These are phyloP conservation scores for Xylaria sp. DNA, from an alignment of 2,329 filamentous ascomycete genomes.

Conservation along the genomic window DNA sequence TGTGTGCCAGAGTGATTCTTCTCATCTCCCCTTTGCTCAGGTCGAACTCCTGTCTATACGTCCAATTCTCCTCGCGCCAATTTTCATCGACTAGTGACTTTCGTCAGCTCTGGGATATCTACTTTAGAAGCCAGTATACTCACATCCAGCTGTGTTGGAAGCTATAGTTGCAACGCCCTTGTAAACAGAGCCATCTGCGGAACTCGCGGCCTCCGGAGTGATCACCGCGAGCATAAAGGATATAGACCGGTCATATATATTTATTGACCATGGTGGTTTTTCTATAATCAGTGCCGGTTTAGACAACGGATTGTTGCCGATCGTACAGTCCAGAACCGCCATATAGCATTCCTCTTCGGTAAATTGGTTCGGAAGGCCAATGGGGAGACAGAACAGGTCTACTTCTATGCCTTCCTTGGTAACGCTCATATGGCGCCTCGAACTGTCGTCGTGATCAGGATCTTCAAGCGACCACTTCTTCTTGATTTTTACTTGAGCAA, in stretches of 20 bases:
- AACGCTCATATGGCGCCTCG: background rate
- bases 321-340: conserved; percentile 17
- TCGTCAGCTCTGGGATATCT: background rate
- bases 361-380: background rate
- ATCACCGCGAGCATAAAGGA: background rate
- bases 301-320: conserved; percentile 13
- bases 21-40: background rate
- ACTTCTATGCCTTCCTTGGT: conserved; percentile 18
- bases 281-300: conserved; percentile 11
- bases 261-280: background rate
- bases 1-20: conserved; percentile 6
- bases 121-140: background rate
- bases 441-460: too few relatives aligned
- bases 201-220: background rate
- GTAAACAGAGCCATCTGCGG: background rate
- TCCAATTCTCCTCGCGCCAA: too few relatives aligned
- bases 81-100: background rate
- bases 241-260: background rate
- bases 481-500: conserved; percentile 9
- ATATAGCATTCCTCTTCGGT: background rate
- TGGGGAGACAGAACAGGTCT: conserved; percentile 10
- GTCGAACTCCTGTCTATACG: background rate
- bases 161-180: background rate
- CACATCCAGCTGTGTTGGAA: background rate
- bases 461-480: conserved; percentile 6